Base-by-base conservation (phyloP, 192 early-diverging fungal species). In the Cetraspora pellucida region DNA sequence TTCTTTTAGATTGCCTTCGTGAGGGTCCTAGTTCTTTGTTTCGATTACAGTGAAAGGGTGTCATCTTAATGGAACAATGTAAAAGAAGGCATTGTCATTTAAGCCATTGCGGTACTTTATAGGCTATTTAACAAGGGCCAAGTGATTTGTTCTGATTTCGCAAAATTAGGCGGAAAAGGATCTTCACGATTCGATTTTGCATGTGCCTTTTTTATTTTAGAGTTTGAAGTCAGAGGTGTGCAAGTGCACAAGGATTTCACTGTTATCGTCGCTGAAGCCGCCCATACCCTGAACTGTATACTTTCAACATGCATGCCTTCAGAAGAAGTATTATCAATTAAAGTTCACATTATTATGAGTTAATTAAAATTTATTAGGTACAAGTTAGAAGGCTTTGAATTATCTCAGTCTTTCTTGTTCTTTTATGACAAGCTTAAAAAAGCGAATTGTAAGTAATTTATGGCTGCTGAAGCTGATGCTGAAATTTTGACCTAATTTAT, bases 401-500 rank as follows among this genome's bases (percentile, higher is more conserved):
- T 94, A 16, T 92, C 91, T 43, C 91, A 94, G 81, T 84, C 86
- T 16, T 94, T 89, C 49, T 78, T 94, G 47, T 94, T 90, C 77
- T 89, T 90, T 80, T 89, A 85, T 80, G 93, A 94, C 79, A 94
- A 92, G 83, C 83, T 93, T 37, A 92, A 93, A 77, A 94, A 93
- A 84, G 83, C 89, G 71, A 94, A 94, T 79, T 93, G 89, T 84
- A 80, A 80, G 81, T 13, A 54, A 50, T 44, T 19, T 37, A 7
- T 13, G 19, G 19, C 19, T n/a, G n/a, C n/a, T n/a, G n/a, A n/a
- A n/a, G n/a, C n/a, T n/a, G n/a, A n/a, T n/a, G n/a, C n/a, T n/a
- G n/a, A n/a, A n/a, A n/a, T n/a, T n/a, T n/a, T n/a, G n/a, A n/a
- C n/a, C n/a, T n/a, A n/a, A n/a, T n/a, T n/a, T n/a, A n/a, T n/a